Evolutionary conservation across 768 basidiomycete genomes (phyloP), one percentile per base, ranked within the genome.

Genomic region (Termitomyces sp.): DNA sequence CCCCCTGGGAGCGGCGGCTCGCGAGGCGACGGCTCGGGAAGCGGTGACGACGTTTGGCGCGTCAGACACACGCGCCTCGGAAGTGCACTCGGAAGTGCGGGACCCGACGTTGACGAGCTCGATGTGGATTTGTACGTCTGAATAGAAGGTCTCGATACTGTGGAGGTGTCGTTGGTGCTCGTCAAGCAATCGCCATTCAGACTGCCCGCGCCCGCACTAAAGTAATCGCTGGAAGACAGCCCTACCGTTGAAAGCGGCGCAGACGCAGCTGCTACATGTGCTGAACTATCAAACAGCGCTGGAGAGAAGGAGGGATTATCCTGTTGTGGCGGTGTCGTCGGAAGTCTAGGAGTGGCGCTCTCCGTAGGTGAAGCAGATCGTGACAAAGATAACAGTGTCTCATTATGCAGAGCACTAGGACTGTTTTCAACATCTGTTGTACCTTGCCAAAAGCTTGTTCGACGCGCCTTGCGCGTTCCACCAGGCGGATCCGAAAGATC

Each of bases 361-460:
- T 50, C 58, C 1, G 37, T 12, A 38, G 45, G 24, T 44, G 54
- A 28, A 8, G 47, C 53, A 28, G 53, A 45, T 8, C 34, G 49
- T 12, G 45, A 44, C 17, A 45, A 58, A 28, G 49, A 41, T 15
- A 52, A 22, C 10, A 63, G 30, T 34, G 46, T 38, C 66, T 63
- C 49, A 43, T 43, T 41, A 22, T 34, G 45, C 30, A 41, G 46
- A 42, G 51, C n/a, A 14, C n/a, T 26, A 7, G 35, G 44, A 38
- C 51, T 59, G 28, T 76, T 68, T n/a, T 77, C 78, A 5, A 89
- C 77, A 60, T 88, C 86, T 34, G 78, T 83, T 5, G 87, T 89
- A 17, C 85, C 87, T 56, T 89, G 77, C 89, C 89, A 91, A 60
- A 90, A 91, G 53, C 82, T 83, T 42, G 79, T 78, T 28, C 88